A percentile compares a stretch with the other conserved stretches of the same genome.
Conservation (phyloP, 2,329 filamentous ascomycete genomes). For the Aspergillus jensenii region DNA sequence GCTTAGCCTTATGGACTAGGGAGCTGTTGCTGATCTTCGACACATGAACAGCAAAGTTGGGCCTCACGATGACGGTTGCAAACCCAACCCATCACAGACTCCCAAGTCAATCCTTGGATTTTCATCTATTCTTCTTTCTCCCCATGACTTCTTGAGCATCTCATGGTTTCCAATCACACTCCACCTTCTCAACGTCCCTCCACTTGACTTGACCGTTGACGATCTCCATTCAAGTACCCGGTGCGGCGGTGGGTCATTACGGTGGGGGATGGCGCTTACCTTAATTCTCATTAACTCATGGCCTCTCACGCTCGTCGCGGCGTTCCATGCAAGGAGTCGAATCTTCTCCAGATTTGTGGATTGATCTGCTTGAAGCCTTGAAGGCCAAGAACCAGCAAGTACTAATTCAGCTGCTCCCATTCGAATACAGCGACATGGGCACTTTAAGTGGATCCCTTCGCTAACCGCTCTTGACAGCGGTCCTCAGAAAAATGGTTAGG, state of each 20-base stretch:
- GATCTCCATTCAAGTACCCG: constrained; percentile 15
- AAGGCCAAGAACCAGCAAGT: not conserved
- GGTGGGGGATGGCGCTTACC: constrained; percentile 22
- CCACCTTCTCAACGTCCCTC: not conserved
- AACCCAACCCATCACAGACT: not conserved
- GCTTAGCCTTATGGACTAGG: not conserved
- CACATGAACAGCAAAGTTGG: not conserved
- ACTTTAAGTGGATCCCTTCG: not conserved
- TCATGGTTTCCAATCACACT: not conserved
- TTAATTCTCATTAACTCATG: constrained; percentile 21
- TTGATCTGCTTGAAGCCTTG: not conserved
- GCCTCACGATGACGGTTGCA: not conserved
- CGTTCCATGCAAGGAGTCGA: constrained; percentile 16
- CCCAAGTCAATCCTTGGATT: too few species aligned
- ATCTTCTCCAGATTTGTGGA: not conserved
- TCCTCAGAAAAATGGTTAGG: too few species aligned
- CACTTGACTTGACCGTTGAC: constrained; percentile 3
- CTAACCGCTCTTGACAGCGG: too few species aligned
- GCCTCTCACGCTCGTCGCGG: not conserved
- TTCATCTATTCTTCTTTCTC: not conserved
- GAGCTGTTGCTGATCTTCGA: not conserved
- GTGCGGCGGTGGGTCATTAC: constrained; percentile 22
- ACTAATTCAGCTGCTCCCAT: not conserved
- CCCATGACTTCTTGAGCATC: not conserved
- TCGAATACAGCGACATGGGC: not conserved